Evolutionary conservation across 495 filamentous ascomycete species (phyloP).

Genomic region (Viridothelium virens): DNA sequence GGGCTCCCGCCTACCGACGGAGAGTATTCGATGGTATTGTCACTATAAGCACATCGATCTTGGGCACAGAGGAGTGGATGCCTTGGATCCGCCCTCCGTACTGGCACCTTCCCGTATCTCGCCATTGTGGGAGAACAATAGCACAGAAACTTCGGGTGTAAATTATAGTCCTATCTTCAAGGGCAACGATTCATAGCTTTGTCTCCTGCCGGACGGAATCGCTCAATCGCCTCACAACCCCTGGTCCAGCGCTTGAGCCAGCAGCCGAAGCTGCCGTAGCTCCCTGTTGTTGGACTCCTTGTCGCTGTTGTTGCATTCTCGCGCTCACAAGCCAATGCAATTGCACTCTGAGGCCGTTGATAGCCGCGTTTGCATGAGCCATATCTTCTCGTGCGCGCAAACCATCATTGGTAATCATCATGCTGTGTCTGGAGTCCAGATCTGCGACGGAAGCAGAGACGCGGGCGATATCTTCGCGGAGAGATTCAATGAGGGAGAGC

Average conservation of each 20-base stretch:
- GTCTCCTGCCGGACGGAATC: constrained; percentile 29
- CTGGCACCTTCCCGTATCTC: neutral
- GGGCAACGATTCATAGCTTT: constrained; percentile 24
- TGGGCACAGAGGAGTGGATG: neutral
- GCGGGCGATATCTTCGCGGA: constrained; percentile 56
- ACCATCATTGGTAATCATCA: constrained; percentile 62
- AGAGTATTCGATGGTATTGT: constrained; percentile 19
- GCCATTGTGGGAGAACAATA: neutral
- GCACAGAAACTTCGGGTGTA: neutral
- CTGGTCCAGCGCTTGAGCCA: constrained; percentile 1
- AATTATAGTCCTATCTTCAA: neutral
- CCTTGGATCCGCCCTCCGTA: neutral
- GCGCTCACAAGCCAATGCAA: constrained; percentile 62
- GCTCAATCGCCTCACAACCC: constrained; percentile 25
- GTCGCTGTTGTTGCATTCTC: constrained; percentile 41
- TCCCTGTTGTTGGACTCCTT: constrained; percentile 11
- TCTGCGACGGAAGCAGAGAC: constrained; percentile 52
- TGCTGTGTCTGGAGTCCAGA: constrained; percentile 56
- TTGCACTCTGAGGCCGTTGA: constrained; percentile 57
- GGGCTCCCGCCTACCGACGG: neutral
- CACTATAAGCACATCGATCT: constrained; percentile 32
- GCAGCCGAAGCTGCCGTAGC: neutral
- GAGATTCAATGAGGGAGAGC: constrained; percentile 59
- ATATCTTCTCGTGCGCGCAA: constrained; percentile 61
- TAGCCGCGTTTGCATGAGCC: constrained; percentile 56